Percentiles rank a stretch among this genome's conserved stretches.
phyloP scores from a whole-genome alignment of 495 filamentous ascomycete genomes.

The Penicillium riverlandense region DNA sequence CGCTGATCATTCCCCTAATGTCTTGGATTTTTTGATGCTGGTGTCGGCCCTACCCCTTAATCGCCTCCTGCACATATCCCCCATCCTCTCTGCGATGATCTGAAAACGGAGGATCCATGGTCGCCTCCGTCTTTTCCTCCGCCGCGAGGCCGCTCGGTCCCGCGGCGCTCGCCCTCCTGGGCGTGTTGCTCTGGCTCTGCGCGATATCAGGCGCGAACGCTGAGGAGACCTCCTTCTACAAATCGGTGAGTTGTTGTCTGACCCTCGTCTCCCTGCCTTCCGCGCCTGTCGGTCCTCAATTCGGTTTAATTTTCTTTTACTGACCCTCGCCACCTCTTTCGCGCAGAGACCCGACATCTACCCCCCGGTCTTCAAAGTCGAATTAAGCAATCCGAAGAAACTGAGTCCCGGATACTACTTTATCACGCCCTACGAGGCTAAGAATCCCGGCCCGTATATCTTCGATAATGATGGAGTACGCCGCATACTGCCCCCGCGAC shows the following conservation, averaged over 20 bases:
- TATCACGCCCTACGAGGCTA: conserved; percentile 31
- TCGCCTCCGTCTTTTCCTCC: conserved; percentile 9
- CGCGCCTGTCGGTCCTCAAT: too few species aligned
- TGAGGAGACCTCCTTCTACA: conserved; percentile 17
- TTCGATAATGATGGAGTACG: conserved; percentile 39
- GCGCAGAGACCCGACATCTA: conserved; percentile 36
- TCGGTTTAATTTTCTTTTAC: not conserved
- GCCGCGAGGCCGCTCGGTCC: conserved; percentile 4
- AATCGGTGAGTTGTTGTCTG: conserved; percentile 15
- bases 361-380: conserved; percentile 25
- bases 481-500: not conserved
- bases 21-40: not conserved
- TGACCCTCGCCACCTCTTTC: not conserved
- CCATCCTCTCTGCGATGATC: conserved; percentile 1
- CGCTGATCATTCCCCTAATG: not conserved
- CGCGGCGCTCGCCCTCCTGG: conserved; percentile 1
- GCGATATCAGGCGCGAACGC: conserved; percentile 4
- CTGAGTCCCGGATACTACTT: conserved; percentile 38
- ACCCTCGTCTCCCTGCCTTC: not conserved
- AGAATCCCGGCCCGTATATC: conserved; percentile 38
- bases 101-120: conserved; percentile 15
- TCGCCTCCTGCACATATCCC: conserved; percentile 10
- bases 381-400: conserved; percentile 19
- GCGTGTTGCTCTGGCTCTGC: conserved; percentile 8
- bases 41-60: not conserved